Percentiles rank a stretch among this genome's conserved stretches.
phyloP scores from a whole-genome alignment of 2,329 filamentous ascomycete genomes.

The Zopfia rhizophila region DNA sequence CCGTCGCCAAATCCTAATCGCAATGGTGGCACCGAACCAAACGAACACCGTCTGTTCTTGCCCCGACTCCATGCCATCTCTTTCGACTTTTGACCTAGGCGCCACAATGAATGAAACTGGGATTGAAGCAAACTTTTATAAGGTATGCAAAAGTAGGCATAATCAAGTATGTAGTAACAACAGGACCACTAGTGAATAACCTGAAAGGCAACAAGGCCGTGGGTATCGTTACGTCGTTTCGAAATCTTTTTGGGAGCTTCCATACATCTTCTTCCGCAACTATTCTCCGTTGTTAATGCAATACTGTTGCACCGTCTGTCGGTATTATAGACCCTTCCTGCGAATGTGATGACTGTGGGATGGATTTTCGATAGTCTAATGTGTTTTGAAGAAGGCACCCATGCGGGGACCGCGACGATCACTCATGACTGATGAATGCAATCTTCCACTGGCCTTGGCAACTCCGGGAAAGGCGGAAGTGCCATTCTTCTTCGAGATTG shows the following conservation, averaged over 20 bases:
- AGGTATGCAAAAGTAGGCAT: conserved; percentile 39
- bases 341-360: too few species aligned
- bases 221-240: conserved; percentile 49
- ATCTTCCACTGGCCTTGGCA: conserved; percentile 36
- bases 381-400: conserved; percentile 47
- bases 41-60: neutral
- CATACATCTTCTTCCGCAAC: conserved; percentile 22
- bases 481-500: conserved; percentile 38
- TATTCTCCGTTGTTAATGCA: too few species aligned
- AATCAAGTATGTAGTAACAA: conserved; percentile 38
- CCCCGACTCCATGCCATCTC: conserved; percentile 10
- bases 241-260: conserved; percentile 23
- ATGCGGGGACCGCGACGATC: conserved; percentile 41
- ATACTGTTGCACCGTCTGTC: too few species aligned
- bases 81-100: conserved; percentile 33
- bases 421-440: conserved; percentile 41
- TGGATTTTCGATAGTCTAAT: too few species aligned
- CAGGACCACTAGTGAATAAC: conserved; percentile 30
- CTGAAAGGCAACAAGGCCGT: conserved; percentile 39
- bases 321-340: too few species aligned
- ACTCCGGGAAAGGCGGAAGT: conserved; percentile 44
- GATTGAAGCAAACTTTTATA: conserved; percentile 35
- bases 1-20: neutral
- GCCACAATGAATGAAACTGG: conserved; percentile 7
- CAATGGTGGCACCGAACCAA: conserved; percentile 1